Conservation (phyloP, 2,329 filamentous ascomycete genomes). For the Clarireedia homoeocarpa region DNA sequence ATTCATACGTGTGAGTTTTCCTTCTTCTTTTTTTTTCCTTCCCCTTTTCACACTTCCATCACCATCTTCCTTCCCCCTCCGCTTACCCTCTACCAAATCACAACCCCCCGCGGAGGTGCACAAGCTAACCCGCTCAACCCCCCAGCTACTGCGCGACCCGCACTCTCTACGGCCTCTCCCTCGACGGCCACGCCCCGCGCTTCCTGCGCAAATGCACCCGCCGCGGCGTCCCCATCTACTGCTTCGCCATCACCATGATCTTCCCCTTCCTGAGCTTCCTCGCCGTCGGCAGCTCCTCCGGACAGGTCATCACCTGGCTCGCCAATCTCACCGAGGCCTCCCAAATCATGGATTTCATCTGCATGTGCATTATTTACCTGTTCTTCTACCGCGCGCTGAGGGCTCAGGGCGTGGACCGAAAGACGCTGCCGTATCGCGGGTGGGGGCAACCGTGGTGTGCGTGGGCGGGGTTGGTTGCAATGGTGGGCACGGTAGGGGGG, state of each 20-base stretch:
- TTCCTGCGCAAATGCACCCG: conserved; percentile 54
- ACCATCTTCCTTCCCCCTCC: neutral
- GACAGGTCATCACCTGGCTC: conserved; percentile 34
- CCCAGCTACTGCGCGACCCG: conserved; percentile 54
- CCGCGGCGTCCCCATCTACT: conserved; percentile 51
- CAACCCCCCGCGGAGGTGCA: neutral
- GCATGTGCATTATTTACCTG: conserved; percentile 62
- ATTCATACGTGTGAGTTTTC: conserved; percentile 40
- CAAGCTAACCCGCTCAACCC: neutral
- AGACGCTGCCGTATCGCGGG: conserved; percentile 56
- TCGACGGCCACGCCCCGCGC: conserved; percentile 56
- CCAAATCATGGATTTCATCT: conserved; percentile 63
- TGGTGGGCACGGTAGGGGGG: conserved; percentile 61
- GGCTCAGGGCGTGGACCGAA: conserved; percentile 58
- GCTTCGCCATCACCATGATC: conserved; percentile 55
- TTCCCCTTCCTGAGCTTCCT: conserved; percentile 67
- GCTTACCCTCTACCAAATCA: neutral
- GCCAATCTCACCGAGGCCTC: conserved; percentile 59
- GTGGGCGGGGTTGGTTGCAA: conserved; percentile 49
- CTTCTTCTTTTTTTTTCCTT: neutral
- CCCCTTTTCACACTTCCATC: no score
- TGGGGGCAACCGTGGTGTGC: conserved; percentile 57
- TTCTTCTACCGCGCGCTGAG: conserved; percentile 61
- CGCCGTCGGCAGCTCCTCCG: conserved; percentile 44
- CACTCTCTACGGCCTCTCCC: conserved; percentile 60